phyloP scores from a whole-genome alignment of 2,329 filamentous ascomycete genomes.

The Ophiostoma angusticollis region DNA sequence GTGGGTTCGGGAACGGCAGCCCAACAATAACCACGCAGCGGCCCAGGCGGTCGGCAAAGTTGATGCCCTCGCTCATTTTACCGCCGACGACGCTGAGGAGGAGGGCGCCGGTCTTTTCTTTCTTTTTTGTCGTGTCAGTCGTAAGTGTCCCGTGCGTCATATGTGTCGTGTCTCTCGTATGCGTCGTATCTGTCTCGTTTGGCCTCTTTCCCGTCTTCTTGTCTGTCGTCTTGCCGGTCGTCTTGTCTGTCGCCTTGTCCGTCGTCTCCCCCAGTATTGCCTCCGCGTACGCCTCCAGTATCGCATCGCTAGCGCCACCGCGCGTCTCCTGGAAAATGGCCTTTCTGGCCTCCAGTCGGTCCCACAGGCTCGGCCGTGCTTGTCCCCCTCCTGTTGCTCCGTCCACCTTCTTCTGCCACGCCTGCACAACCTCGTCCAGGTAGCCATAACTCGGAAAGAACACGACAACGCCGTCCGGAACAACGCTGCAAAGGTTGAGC shows the following conservation, averaged over 20 bases:
- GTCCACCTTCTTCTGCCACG: constrained; percentile 40
- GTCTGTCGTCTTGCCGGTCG: constrained; percentile 7
- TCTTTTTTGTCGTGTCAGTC: no score
- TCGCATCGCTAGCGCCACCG: constrained; percentile 48
- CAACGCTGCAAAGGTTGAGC: constrained; percentile 54
- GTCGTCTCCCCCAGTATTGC: constrained; percentile 45
- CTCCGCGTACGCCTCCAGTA: constrained; percentile 59
- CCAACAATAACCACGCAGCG: constrained; percentile 86
- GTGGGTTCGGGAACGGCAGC: constrained; percentile 81
- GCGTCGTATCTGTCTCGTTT: no score
- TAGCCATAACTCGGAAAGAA: constrained; percentile 97
- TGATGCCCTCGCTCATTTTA: constrained; percentile 94
- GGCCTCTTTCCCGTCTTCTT: no score
- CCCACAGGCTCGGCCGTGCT: constrained; percentile 37
- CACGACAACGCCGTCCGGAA: constrained; percentile 81
- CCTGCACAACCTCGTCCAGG: constrained; percentile 56
- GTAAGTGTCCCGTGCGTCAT: no score
- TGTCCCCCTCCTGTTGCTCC: constrained; percentile 17
- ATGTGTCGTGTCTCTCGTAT: no score
- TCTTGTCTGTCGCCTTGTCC: constrained; percentile 8
- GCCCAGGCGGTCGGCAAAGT: constrained; percentile 85
- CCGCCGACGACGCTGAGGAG: constrained; percentile 87
- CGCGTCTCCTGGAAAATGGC: constrained; percentile 47
- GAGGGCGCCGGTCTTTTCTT: constrained; percentile 45
- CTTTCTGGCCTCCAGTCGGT: constrained; percentile 45